phyloP scores from a whole-genome alignment of 2,329 filamentous ascomycete genomes.

The Aureobasidium sp. region DNA sequence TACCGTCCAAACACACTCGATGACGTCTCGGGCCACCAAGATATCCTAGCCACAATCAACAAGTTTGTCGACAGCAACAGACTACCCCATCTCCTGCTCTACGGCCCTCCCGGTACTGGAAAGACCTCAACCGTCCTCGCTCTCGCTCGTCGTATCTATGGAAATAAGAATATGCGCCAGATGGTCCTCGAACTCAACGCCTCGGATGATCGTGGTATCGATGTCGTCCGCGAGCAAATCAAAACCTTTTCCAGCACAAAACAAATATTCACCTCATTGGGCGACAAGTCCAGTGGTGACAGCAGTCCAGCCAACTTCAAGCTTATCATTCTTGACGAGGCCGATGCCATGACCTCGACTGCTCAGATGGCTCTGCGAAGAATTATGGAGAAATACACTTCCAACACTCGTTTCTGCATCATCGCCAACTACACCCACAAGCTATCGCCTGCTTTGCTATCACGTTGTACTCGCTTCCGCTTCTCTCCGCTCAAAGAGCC shows the following conservation, averaged over 20 bases:
- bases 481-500: slow-evolving; percentile 93
- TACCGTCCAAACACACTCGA: slow-evolving; percentile 90
- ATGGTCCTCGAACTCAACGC: slow-evolving; percentile 99
- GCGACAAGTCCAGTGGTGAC: slow-evolving; percentile 39
- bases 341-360: slow-evolving; percentile 99
- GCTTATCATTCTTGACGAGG: slow-evolving; percentile 97
- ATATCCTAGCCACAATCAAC: slow-evolving; percentile 98
- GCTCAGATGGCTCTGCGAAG: slow-evolving; percentile 97
- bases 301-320: slow-evolving; percentile 70
- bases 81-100: slow-evolving; percentile 94
- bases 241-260: slow-evolving; percentile 99
- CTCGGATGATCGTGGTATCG: slow-evolving; percentile 96
- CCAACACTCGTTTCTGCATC: slow-evolving; percentile 97
- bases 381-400: slow-evolving; percentile 99
- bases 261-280: slow-evolving; percentile 86
- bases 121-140: slow-evolving; percentile 98
- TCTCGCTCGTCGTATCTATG: slow-evolving; percentile 93
- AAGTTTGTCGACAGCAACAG: slow-evolving; percentile 96
- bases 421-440: slow-evolving; percentile 99
- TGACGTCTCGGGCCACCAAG: slow-evolving; percentile 96
- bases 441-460: slow-evolving; percentile 91
- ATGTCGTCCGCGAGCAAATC: slow-evolving; percentile 98
- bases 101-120: slow-evolving; percentile 95
- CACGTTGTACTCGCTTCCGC: slow-evolving; percentile 92
- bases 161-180: slow-evolving; percentile 90